phyloP scores from a whole-genome alignment of 2,329 filamentous ascomycete species.

The Aspergillus quadrilineatus region DNA sequence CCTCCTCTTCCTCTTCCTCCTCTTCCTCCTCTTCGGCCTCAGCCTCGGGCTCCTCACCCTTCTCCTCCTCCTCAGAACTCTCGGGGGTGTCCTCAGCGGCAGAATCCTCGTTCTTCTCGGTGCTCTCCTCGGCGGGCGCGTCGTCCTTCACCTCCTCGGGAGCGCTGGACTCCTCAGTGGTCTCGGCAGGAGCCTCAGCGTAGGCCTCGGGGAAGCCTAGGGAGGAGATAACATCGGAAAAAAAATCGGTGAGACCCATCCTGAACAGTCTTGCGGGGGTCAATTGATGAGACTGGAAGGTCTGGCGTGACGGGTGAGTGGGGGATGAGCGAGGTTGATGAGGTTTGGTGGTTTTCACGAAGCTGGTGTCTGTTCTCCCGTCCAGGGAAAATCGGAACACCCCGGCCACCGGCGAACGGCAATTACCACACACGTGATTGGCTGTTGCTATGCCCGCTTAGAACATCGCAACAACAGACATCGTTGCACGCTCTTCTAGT shows the following conservation, averaged over 20 bases:
- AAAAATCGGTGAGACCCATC: slow-evolving; percentile 66
- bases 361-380: slow-evolving; percentile 28
- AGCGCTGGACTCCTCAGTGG: slow-evolving; percentile 46
- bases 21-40: slow-evolving; percentile 67
- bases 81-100: slow-evolving; percentile 52
- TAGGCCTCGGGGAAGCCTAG: slow-evolving; percentile 61
- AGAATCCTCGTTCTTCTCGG: slow-evolving; percentile 49
- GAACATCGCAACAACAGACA: neutral
- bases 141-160: slow-evolving; percentile 43
- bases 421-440: slow-evolving; percentile 48
- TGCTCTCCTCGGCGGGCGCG: slow-evolving; percentile 45
- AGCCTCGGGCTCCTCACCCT: slow-evolving; percentile 54
- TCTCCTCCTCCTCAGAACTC: slow-evolving; percentile 53
- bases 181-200: slow-evolving; percentile 58
- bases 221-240: slow-evolving; percentile 64
- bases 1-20: slow-evolving; percentile 78
- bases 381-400: slow-evolving; percentile 43
- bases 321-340: slow-evolving; percentile 32
- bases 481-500: neutral
- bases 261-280: slow-evolving; percentile 30
- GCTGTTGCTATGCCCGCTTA: slow-evolving; percentile 14
- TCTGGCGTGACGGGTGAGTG: slow-evolving; percentile 22
- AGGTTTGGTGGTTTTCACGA: slow-evolving; percentile 37
- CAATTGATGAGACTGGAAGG: slow-evolving; percentile 35
- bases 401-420: slow-evolving; percentile 38